Evolutionary conservation across 2,329 filamentous ascomycete genomes (phyloP), one percentile per base, ranked within the genome.

Genomic region (Exophiala calicioides): DNA sequence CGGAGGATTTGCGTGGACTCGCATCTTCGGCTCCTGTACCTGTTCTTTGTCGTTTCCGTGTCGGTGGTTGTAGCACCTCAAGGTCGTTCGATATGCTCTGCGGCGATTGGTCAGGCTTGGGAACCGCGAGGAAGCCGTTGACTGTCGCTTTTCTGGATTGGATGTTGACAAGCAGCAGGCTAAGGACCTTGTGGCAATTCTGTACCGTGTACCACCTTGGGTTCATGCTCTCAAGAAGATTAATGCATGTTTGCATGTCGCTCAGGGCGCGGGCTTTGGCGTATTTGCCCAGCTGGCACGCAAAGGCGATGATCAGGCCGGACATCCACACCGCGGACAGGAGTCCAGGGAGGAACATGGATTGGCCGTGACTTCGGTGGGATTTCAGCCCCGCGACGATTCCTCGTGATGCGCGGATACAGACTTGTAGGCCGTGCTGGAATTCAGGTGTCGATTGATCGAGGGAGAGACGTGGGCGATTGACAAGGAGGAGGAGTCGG

Each of bases 311-410:
- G 3, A 70, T 65, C 4, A 70, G 58, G 8, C 67, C 67, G 0
- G 65, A 63, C 67, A 70, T 70, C 64, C 67, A 70, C 1, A 64
- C 64, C 1, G 68, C 68, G 1, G 65, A 68, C 4, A 70, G 47
- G 13, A 69, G 63, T 0, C 67, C 66, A 0, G 68, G 68, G 57
- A 67, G 66, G 52, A 69, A 69, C 24, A 70, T 57, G 4, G 64
- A 60, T 38, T 69, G 67, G 1, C 55, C 52, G 24, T 58, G 58
- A 31, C 61, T 54, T 20, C 59, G 52, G 40, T 70, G 68, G 1
- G 57, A 47, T 23, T 62, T 63, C 5, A 70, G 57, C 0, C 65
- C 66, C 4, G 62, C 55, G n/a, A 69, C 53, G 16, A 69, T 68
- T 21, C 61, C 62, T n/a, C 66, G 58, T 6, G 66, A 65, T 10